Evolutionary conservation across 441 rosid species (phyloP), one percentile per base, ranked within the genome.

Genomic region (Euphorbia celastroides): DNA sequence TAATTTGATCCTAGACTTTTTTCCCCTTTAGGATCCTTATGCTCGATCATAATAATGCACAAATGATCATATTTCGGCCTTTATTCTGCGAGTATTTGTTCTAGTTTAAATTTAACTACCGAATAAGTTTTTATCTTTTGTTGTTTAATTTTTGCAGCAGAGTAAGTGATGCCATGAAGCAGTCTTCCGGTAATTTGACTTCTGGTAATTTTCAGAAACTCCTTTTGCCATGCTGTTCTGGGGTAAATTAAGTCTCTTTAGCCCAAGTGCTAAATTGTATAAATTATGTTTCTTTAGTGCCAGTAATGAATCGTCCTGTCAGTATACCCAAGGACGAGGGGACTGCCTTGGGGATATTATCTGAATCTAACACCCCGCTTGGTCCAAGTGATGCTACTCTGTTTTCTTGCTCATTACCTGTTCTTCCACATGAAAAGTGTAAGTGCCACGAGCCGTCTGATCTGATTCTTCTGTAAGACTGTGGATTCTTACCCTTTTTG

Each of bases 341-440:
- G 60, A 76, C 68, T 65, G 67, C 80, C 14, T 81, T 88, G 88
- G 87, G 88, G 59, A 77, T 78, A 25, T 74, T 57, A 62, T 74
- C 83, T 70, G 84, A 83, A 62, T 67, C 88, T 60, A 79, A 82
- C 50, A 62, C 74, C 42, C 77, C 69, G 64, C 83, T 72, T 72
- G 80, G 83, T 61, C 76, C 95, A 12, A 81, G 61, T 73, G 96
- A 93, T 75, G 79, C 93, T 64, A 66, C 88, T 61, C 76, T 91
- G 42, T 93, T 93, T 79, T 93, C 99, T 7, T 78, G 88, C 77
- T 93, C 99, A 16, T 72, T 93, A 56, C 97, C 97, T 38, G 96
- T 86, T 81, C 89, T 93, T 70, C 89, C 89, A n/a, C 96, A 82
- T 77, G 93, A 82, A 66, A 91, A 93, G 67, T 73, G 99, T 89